These are phyloP conservation scores for Pichia norvegensis DNA, from an alignment of 1,139 yeast species.

Conservation along the genomic window DNA sequence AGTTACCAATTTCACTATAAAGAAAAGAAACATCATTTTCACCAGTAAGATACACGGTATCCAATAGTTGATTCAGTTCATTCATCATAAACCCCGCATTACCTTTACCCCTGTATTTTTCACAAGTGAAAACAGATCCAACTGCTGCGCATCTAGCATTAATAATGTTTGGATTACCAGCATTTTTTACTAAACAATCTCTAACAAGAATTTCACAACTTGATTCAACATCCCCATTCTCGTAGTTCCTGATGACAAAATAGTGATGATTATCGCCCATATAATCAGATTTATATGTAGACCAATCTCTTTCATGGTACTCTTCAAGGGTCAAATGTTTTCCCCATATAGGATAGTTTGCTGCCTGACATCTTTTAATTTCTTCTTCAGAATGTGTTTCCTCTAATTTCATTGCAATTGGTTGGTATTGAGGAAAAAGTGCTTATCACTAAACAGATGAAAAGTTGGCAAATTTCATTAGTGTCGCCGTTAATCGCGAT, in stretches of 20 bases:
- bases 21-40: conserved; percentile 27
- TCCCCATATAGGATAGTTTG: conserved; percentile 22
- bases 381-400: conserved; percentile 12
- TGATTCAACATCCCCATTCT: conserved; percentile 16
- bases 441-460: too few species aligned
- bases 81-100: conserved; percentile 22
- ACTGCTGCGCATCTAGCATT: conserved; percentile 17
- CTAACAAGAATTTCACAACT: conserved; percentile 24
- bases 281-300: conserved; percentile 14
- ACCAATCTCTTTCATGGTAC: conserved; percentile 20
- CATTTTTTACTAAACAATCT: conserved; percentile 13
- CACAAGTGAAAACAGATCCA: conserved; percentile 26
- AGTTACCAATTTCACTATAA: conserved; percentile 33
- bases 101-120: conserved; percentile 19
- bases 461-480: too few species aligned
- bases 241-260: conserved; percentile 18
- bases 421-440: too few species aligned
- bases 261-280: conserved; percentile 17
- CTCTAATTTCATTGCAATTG: background rate
- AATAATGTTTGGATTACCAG: conserved; percentile 1
- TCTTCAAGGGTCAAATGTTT: conserved; percentile 13
- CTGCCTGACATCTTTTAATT: conserved; percentile 16
- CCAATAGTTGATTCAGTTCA: conserved; percentile 11
- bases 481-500: too few species aligned
- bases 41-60: conserved; percentile 9